Conservation (phyloP, 2,329 filamentous ascomycete genomes). For the Trichoderma asperellum region DNA sequence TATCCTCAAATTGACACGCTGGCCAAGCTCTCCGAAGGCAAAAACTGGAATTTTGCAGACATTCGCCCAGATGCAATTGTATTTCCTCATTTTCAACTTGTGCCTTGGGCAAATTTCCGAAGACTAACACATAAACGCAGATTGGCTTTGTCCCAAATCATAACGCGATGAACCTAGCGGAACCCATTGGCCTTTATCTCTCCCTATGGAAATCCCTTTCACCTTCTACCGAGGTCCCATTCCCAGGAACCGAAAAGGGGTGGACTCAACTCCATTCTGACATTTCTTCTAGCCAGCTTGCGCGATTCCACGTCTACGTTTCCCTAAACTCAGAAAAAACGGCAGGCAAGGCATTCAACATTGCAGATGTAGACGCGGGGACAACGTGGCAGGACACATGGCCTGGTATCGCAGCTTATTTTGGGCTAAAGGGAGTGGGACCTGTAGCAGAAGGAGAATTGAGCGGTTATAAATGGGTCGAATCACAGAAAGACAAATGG, state of each 20-base stretch:
- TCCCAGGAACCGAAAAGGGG: background rate
- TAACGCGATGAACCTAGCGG: background rate
- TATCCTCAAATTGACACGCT: background rate
- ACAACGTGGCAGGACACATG: background rate
- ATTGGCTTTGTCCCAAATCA: background rate
- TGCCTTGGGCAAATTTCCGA: accelerated
- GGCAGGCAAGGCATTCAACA: background rate
- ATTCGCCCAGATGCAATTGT: background rate
- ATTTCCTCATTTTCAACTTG: background rate
- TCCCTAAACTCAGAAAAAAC: background rate
- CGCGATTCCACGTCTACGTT: background rate
- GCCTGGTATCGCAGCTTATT: background rate
- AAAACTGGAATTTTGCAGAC: background rate
- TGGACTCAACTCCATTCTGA: background rate
- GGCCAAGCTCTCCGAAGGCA: background rate
- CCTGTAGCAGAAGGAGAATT: background rate
- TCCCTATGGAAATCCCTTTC: background rate
- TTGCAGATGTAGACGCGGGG: background rate
- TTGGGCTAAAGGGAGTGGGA: background rate
- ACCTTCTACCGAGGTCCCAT: background rate
- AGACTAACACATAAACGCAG: background rate
- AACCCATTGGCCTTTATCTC: background rate
- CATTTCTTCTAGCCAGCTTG: background rate
- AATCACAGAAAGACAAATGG: background rate
- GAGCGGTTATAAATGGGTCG: background rate